Conservation (phyloP, 2,329 filamentous ascomycete genomes). For the Cytospora schulzeri region DNA sequence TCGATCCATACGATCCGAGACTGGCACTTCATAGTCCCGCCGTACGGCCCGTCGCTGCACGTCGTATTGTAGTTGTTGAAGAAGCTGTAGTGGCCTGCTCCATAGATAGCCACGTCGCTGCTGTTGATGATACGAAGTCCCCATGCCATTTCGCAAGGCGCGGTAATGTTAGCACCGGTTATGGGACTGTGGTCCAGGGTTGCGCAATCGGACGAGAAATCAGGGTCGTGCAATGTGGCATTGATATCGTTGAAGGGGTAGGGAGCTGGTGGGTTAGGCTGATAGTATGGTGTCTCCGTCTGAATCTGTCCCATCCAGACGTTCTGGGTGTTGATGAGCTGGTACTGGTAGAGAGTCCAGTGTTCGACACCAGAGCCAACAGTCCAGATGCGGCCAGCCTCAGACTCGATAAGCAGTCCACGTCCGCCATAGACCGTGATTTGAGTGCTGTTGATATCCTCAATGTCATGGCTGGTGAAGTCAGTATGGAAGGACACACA, state of each 20-base stretch:
- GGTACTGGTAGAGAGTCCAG: slow-evolving; percentile 68
- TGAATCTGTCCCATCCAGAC: slow-evolving; percentile 67
- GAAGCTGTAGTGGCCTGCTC: slow-evolving; percentile 68
- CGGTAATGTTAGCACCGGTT: slow-evolving; percentile 29
- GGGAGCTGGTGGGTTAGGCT: slow-evolving; percentile 63
- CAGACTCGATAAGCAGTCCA: slow-evolving; percentile 51
- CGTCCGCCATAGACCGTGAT: slow-evolving; percentile 54
- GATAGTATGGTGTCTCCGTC: slow-evolving; percentile 72
- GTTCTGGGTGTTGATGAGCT: slow-evolving; percentile 61
- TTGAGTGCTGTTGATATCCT: slow-evolving; percentile 45
- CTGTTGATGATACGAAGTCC: slow-evolving; percentile 62
- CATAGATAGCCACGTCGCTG: slow-evolving; percentile 58
- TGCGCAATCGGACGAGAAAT: slow-evolving; percentile 50
- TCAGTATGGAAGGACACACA: background rate
- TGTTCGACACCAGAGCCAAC: slow-evolving; percentile 69
- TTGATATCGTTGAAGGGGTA: slow-evolving; percentile 53
- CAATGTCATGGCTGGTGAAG: slow-evolving; percentile 49
- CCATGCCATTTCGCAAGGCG: slow-evolving; percentile 62
- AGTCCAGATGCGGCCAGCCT: slow-evolving; percentile 56
- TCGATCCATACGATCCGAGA: slow-evolving; percentile 42
- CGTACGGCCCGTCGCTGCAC: slow-evolving; percentile 42
- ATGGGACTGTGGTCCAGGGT: slow-evolving; percentile 15
- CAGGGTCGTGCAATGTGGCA: slow-evolving; percentile 47
- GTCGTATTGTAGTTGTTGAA: slow-evolving; percentile 63
- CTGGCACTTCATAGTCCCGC: slow-evolving; percentile 47